phyloP scores from a whole-genome alignment of 2,329 filamentous ascomycete species.

The Verticillium tricorpus region DNA sequence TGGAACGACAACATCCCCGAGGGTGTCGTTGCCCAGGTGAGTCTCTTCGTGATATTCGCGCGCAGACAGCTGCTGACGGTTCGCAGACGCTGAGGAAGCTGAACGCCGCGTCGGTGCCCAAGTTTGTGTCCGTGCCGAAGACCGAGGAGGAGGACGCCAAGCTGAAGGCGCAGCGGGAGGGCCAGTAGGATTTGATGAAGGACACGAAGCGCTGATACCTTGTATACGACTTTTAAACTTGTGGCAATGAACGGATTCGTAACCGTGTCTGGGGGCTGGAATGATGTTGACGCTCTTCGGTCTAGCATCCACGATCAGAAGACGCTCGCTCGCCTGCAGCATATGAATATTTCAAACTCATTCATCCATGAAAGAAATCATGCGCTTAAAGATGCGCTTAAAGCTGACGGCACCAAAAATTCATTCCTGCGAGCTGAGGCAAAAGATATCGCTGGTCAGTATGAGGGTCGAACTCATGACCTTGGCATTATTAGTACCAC shows the following conservation, averaged over 20 bases:
- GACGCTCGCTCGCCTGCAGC: background rate
- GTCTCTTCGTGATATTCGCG: slow-evolving; percentile 7
- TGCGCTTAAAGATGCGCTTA: too few species aligned
- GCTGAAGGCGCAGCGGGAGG: slow-evolving; percentile 23
- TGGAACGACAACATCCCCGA: slow-evolving; percentile 32
- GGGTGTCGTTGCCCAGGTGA: slow-evolving; percentile 26
- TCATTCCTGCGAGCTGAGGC: background rate
- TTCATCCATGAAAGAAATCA: too few species aligned
- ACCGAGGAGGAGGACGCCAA: slow-evolving; percentile 28
- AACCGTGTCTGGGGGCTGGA: too few species aligned
- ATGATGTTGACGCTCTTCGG: too few species aligned
- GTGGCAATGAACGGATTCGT: too few species aligned
- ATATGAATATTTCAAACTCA: background rate
- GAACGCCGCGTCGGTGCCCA: slow-evolving; percentile 28
- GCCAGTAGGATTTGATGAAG: background rate
- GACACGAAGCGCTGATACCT: background rate
- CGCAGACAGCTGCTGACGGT: background rate
- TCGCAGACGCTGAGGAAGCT: slow-evolving; percentile 27
- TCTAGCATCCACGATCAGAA: too few species aligned
- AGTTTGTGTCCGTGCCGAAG: slow-evolving; percentile 28
- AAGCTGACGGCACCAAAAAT: too few species aligned
- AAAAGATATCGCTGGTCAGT: background rate
- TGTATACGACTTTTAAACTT: too few species aligned
- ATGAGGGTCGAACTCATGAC: background rate
- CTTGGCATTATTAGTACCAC: background rate